These are phyloP conservation scores for Allium cepa DNA, from an alignment of 106 monocot genomes.

Conservation along the genomic window DNA sequence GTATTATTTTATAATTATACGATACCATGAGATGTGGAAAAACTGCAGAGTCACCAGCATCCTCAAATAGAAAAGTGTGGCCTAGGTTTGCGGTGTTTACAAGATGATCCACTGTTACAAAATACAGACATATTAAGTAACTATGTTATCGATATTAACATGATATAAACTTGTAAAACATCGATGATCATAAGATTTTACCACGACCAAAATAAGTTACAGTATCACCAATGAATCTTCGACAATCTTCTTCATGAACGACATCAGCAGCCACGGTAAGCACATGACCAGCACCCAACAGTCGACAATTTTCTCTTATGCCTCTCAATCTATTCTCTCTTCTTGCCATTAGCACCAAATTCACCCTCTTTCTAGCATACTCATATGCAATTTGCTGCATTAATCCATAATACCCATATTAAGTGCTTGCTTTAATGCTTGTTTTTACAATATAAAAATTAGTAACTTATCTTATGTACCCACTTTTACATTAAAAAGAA, in stretches of 20 bases:
- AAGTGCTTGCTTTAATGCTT: neutral
- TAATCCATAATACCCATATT: neutral
- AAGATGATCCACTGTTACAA: conserved; percentile 57
- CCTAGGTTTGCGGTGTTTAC: conserved; percentile 66
- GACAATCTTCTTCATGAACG: conserved; percentile 81
- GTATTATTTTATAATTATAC: neutral
- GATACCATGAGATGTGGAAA: conserved; percentile 59
- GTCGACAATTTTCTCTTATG: conserved; percentile 58
- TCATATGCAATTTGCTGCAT: conserved; percentile 89
- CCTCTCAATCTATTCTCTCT: conserved; percentile 60
- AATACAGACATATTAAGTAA: neutral
- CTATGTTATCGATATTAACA: too few species aligned
- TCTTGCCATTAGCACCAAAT: conserved; percentile 64
- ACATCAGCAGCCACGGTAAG: conserved; percentile 78
- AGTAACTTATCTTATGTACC: neutral
- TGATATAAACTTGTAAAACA: too few species aligned
- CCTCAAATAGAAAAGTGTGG: conserved; percentile 58
- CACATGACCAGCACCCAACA: conserved; percentile 57
- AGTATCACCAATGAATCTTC: conserved; percentile 54
- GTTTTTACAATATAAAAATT: neutral
- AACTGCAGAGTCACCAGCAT: conserved; percentile 38
- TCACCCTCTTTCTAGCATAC: conserved; percentile 61
- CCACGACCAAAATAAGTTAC: conserved; percentile 62
- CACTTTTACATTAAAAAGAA: too few species aligned
- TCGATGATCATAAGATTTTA: conserved; percentile 13